These are phyloP conservation scores for Hordeum vulgare DNA, from an alignment of 176 grass and related monocot genomes.

Conservation along the genomic window DNA sequence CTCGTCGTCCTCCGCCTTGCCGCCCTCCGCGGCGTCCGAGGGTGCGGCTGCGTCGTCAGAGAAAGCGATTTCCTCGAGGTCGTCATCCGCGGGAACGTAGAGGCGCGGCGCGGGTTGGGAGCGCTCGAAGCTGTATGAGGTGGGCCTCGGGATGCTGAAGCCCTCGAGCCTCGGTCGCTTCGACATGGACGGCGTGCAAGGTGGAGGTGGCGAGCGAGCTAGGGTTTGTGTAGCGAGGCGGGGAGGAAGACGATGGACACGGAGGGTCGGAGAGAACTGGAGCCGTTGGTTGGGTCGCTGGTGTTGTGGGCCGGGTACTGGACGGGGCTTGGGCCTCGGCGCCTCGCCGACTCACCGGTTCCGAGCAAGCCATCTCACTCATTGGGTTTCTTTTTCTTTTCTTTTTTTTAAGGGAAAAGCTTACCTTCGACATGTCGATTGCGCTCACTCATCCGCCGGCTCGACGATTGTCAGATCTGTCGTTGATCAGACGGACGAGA, in stretches of 20 bases:
- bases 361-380: too few relatives aligned
- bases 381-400: too few relatives aligned
- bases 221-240: slow-evolving; percentile 28
- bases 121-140: slow-evolving; percentile 83
- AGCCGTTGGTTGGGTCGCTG: slow-evolving; percentile 6
- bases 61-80: slow-evolving; percentile 92
- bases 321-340: neutral
- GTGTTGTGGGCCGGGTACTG: slow-evolving; percentile 7
- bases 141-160: slow-evolving; percentile 70
- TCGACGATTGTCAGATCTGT: too few relatives aligned
- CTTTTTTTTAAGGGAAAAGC: too few relatives aligned
- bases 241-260: slow-evolving; percentile 8
- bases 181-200: slow-evolving; percentile 45
- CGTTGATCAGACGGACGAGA: too few relatives aligned
- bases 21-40: neutral
- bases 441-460: too few relatives aligned
- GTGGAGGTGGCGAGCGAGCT: neutral
- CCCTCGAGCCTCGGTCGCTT: slow-evolving; percentile 86
- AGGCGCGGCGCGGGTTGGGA: slow-evolving; percentile 59
- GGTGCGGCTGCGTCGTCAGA: slow-evolving; percentile 42
- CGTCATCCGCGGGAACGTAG: slow-evolving; percentile 71
- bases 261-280: slow-evolving; percentile 7
- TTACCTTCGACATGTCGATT: too few relatives aligned
- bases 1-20: slow-evolving; percentile 40
- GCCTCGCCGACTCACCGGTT: neutral